A percentile compares a stretch with the other conserved stretches of the same genome.
Evolutionary conservation across 129 eudicot species (phyloP).

Genomic region (Calendula officinalis): DNA sequence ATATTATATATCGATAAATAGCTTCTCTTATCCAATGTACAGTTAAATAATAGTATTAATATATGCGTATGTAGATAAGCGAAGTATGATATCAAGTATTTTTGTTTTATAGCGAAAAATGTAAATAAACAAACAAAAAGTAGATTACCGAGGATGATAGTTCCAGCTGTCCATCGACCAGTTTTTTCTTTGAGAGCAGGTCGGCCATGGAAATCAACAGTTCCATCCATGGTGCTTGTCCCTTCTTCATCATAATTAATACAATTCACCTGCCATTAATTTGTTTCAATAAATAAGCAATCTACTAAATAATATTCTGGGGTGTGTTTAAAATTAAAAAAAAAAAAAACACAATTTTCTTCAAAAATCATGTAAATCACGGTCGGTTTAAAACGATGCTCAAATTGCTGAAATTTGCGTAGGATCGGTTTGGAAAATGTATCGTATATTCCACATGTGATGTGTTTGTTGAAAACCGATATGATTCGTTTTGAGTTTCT

Average conservation of each 20-base stretch:
- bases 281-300: not conserved
- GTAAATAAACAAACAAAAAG: not conserved
- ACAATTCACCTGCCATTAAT: constrained; percentile 36
- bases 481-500: constrained; percentile 7
- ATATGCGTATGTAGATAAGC: constrained; percentile 40
- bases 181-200: constrained; percentile 63
- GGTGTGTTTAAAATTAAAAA: not conserved
- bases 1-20: constrained; percentile 24
- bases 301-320: not conserved
- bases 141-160: constrained; percentile 69
- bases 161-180: constrained; percentile 91
- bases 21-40: constrained; percentile 26
- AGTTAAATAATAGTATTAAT: constrained; percentile 5
- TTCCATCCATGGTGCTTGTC: constrained; percentile 69
- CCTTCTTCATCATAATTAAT: constrained; percentile 43
- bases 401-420: not conserved
- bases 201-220: constrained; percentile 69
- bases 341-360: not conserved
- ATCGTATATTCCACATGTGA: constrained; percentile 19
- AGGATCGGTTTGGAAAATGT: not conserved
- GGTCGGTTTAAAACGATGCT: no score
- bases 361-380: not conserved
- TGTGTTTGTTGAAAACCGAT: constrained; percentile 11
- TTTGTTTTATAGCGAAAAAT: constrained; percentile 8
- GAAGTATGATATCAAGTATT: constrained; percentile 30